Evolutionary conservation across 2,329 filamentous ascomycete genomes (phyloP), one percentile per base, ranked within the genome.

Genomic region (Rutstroemia sp.): DNA sequence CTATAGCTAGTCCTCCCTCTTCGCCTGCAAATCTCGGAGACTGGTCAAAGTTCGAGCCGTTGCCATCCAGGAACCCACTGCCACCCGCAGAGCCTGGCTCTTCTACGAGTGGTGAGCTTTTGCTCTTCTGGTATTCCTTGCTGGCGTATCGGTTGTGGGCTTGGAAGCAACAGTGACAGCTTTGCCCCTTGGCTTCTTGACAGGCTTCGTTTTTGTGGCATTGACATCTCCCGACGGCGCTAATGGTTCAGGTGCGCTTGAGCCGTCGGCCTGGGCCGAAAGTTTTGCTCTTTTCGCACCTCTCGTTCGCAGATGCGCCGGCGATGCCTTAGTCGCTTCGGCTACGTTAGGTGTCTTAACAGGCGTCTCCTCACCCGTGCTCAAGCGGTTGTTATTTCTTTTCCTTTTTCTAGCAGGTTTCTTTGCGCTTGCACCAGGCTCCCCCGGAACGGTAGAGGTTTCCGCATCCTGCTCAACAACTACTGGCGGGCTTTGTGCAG

Each of bases 81-180:
- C 65, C 69, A 70, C 68, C 65, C 68, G 67, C 58, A 67, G 61
- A 65, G 54, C 58, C 69, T 61, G 54, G 48, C 14, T 16, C 57
- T 61, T 60, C 59, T 69, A 69, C 64, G 66, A 69, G 67, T 70
- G 69, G 64, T 55, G 57, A 45, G 51, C 63, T 67, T 71, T 71
- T 70, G 57, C 58, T 54, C 54, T 47, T 55, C 52, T 55, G 16
- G 52, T 55, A 10, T 64, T 45, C 46, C 56, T 39, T 12, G 50
- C 40, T 38, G 62, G 56, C 10, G 47, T 39, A 47, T 57, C 51
- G 14, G 52, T 5, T 16, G 54, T 55, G n/a, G 52, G 1, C 53
- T 56, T 27, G 2, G 44, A 23, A 2, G 23, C 52, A 42, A 49
- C 45, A 40, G 44, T 45, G 9, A 57, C 57, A 46, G 56, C 56